Conservation (phyloP, 2,329 filamentous ascomycete genomes). For the Aspergillus calidoustus region DNA sequence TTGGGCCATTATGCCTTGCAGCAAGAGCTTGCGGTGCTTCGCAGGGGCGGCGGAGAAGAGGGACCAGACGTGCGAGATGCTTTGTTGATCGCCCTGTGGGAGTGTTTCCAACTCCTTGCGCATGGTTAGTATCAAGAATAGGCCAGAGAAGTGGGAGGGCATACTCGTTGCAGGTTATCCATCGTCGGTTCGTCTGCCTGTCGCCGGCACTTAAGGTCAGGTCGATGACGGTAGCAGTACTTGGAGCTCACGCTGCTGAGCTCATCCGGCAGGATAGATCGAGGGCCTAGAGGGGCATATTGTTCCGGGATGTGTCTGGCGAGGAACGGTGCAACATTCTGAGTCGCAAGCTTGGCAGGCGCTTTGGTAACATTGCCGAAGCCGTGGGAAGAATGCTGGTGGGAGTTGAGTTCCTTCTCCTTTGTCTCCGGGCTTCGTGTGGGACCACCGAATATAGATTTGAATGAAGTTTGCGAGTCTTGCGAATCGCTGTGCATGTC, state of each 20-base stretch:
- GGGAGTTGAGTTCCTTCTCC: constrained; percentile 29
- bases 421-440: constrained; percentile 21
- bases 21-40: constrained; percentile 93
- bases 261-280: constrained; percentile 42
- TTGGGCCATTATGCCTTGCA: constrained; percentile 93
- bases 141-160: constrained; percentile 30
- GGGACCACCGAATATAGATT: constrained; percentile 30
- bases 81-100: constrained; percentile 85
- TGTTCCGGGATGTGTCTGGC: constrained; percentile 86
- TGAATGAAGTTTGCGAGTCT: constrained; percentile 19
- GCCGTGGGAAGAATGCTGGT: constrained; percentile 30
- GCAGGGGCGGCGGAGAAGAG: constrained; percentile 93
- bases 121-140: not conserved
- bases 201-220: constrained; percentile 89
- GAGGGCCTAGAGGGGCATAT: constrained; percentile 74
- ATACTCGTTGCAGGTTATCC: constrained; percentile 86
- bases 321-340: constrained; percentile 85
- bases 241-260: constrained; percentile 69
- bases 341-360: constrained; percentile 67
- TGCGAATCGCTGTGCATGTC: not conserved
- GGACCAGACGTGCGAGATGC: constrained; percentile 96
- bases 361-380: constrained; percentile 46
- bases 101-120: constrained; percentile 77
- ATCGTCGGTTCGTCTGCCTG: constrained; percentile 95
- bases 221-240: constrained; percentile 93